Conservation (phyloP, 2,329 filamentous ascomycete genomes). For the Ophiostoma quercus region DNA sequence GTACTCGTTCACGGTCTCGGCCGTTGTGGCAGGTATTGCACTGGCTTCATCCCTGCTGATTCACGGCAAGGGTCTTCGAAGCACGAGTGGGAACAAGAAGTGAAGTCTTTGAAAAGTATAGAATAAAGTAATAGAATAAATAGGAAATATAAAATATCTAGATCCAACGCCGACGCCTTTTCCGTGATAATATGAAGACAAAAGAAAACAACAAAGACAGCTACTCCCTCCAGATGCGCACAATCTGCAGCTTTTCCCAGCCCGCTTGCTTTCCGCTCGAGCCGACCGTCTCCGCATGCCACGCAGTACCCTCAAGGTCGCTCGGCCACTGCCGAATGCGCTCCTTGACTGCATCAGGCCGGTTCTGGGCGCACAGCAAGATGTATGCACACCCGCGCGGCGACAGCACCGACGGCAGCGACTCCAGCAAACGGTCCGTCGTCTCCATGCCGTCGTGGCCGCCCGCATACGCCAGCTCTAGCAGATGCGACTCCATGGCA, state of each 20-base stretch:
- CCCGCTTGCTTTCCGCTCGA: conserved; percentile 81
- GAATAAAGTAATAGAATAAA: background rate
- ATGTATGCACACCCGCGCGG: conserved; percentile 77
- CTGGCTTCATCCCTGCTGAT: background rate
- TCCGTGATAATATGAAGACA: background rate
- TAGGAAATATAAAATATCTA: background rate
- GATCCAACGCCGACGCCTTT: conserved; percentile 8
- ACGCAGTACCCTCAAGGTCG: conserved; percentile 37
- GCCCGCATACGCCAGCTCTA: conserved; percentile 83
- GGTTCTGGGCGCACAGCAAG: conserved; percentile 85
- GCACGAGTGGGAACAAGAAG: background rate
- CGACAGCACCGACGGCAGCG: conserved; percentile 60
- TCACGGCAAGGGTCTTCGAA: background rate
- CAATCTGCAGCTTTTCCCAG: conserved; percentile 88
- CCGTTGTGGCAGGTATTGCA: conserved; percentile 40
- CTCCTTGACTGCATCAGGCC: conserved; percentile 51
- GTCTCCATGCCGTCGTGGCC: conserved; percentile 90
- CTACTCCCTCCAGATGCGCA: conserved; percentile 69
- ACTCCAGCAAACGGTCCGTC: conserved; percentile 70
- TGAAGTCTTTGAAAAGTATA: background rate
- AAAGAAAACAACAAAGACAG: background rate
- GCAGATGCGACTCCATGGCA: conserved; percentile 74
- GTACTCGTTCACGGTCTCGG: conserved; percentile 53
- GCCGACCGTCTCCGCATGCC: conserved; percentile 73
- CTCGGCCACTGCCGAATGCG: conserved; percentile 29